Base-by-base conservation (phyloP, 768 basidiomycete species). In the Royoungia palumana region DNA sequence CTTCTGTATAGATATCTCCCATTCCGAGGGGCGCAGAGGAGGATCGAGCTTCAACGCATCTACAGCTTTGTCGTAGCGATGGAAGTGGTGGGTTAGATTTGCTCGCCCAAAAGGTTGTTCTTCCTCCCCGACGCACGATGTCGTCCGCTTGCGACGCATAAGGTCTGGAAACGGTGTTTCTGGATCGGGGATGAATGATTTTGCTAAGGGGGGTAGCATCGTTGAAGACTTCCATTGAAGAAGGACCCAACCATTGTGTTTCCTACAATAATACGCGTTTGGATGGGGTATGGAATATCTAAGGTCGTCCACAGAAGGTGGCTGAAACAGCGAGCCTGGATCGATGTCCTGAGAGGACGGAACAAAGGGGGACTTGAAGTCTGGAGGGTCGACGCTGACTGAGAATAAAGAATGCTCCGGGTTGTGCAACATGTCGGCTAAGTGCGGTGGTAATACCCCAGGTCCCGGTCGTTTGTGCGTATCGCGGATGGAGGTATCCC, bases 241-340 rank as follows among this genome's bases (percentile, higher is more conserved):
- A 34, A 92, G 76, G 28, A 89, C 79, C 89, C 89, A 93, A 6
- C 85, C 84, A 56, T 91, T 87, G 48, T 91, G 86, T 62, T 81
- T 83, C 20, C 81, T 79, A 60, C 89, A 92, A 61, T 87, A 93
- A 63, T 88, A 88, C 13, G 87, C 88, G 56, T 87, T 80, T 5
- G 89, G 83, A 62, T 93, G 89, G 12, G 90, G 89, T 25, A 88
- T 74, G 25, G 88, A 76, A 14, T 75, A 78, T n/a, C 75, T 77
- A 6, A 84, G 71, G 56, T 89, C 86, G 30, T 81, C 79, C 49
- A 75, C 71, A n/a, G 81, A 73, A 1, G 84, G 85, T 10, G 72
- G 62, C 8, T 50, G 53, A 41, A 59, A 58, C 24, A 57, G 38
- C n/a, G 51, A 44, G 4, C n/a, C 13, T 35, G 17, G 19, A 35